phyloP scores from a whole-genome alignment of 371 early-diverging fungal genomes.

The Coemansia sp. region DNA sequence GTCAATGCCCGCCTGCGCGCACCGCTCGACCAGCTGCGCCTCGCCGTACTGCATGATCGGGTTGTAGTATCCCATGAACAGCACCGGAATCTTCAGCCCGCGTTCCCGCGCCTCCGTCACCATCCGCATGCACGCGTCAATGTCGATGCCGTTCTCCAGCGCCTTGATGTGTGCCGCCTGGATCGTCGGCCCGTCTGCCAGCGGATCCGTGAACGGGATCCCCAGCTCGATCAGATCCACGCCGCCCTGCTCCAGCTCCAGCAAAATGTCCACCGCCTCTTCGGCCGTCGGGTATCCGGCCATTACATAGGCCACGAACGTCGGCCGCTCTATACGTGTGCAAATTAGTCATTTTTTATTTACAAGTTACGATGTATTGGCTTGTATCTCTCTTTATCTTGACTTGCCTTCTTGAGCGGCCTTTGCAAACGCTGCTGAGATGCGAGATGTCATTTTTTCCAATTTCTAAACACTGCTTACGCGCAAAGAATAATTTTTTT shows the following conservation, averaged over 20 bases:
- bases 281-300: constrained; percentile 86
- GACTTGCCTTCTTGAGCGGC: constrained; percentile 28
- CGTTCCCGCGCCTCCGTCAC: constrained; percentile 77
- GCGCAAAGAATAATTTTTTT: too few species aligned
- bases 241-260: constrained; percentile 88
- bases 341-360: neutral
- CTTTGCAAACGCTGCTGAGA: constrained; percentile 34
- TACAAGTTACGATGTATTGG: too few species aligned
- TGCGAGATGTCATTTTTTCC: constrained; percentile 43
- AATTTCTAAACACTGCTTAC: too few species aligned
- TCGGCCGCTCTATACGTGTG: constrained; percentile 59
- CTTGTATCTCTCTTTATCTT: too few species aligned
- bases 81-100: constrained; percentile 87
- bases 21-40: constrained; percentile 74
- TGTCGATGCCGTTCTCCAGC: constrained; percentile 73
- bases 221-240: constrained; percentile 97
- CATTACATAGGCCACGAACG: constrained; percentile 91
- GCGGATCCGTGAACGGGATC: constrained; percentile 97
- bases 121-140: constrained; percentile 74
- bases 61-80: constrained; percentile 99
- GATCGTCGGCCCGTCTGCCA: constrained; percentile 97
- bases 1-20: constrained; percentile 80
- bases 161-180: constrained; percentile 82
- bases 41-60: constrained; percentile 93
- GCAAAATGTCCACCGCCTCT: constrained; percentile 77